Evolutionary conservation across 139 green algal genomes (phyloP).

Genomic region (Picochlorum sp.): DNA sequence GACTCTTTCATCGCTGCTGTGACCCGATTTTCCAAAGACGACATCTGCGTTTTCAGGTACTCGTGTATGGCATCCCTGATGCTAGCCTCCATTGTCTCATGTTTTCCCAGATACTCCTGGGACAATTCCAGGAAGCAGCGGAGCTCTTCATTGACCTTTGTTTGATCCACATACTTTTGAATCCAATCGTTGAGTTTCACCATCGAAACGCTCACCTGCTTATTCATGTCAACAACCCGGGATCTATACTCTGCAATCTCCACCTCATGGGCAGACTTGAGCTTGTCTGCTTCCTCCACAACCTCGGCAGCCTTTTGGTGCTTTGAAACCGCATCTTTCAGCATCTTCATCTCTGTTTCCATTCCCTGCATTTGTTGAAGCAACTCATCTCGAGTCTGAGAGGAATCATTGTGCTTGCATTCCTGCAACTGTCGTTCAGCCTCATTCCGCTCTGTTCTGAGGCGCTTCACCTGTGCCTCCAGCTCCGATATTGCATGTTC

Average conservation of each 20-base stretch:
- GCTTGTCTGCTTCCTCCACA: neutral
- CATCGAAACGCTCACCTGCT: neutral
- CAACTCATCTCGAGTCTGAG: conserved; percentile 6
- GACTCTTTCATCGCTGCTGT: too few species aligned
- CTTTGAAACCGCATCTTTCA: conserved; percentile 15
- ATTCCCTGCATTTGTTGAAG: conserved; percentile 7
- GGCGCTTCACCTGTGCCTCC: neutral
- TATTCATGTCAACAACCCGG: neutral
- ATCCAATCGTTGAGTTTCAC: neutral
- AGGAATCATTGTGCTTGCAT: neutral
- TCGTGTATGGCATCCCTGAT: conserved; percentile 1
- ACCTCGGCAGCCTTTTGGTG: conserved; percentile 27
- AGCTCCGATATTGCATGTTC: neutral
- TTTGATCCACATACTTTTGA: neutral
- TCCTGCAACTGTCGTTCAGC: conserved; percentile 5
- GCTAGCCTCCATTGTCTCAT: conserved; percentile 2
- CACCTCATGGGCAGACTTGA: neutral
- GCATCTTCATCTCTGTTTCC: conserved; percentile 35
- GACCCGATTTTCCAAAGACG: too few species aligned
- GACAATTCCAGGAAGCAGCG: conserved; percentile 56
- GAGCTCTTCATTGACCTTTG: conserved; percentile 45
- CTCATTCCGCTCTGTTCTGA: conserved; percentile 3
- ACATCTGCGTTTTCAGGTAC: conserved; percentile 2
- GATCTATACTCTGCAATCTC: neutral
- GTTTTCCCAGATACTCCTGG: conserved; percentile 24